A percentile compares a stretch with the other conserved stretches of the same genome.
phyloP scores from a whole-genome alignment of 805 yeast genomes.

The Metschnikowia hibisci region DNA sequence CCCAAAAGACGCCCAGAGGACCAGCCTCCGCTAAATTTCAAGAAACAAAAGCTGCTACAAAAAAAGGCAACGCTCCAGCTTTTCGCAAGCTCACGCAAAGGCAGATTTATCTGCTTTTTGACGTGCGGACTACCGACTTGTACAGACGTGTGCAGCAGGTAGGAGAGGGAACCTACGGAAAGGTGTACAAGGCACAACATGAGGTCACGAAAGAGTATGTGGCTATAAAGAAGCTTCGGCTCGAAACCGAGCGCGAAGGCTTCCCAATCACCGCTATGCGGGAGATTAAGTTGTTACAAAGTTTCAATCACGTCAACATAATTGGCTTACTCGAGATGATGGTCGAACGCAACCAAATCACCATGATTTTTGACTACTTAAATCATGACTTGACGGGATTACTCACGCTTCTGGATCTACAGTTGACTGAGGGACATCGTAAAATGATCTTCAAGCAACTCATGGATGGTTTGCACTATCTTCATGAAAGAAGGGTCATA shows the following conservation, averaged over 20 bases:
- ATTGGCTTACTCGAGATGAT: conserved; percentile 84
- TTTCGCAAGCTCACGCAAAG: conserved; percentile 19
- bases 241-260: conserved; percentile 89
- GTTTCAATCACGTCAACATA: conserved; percentile 76
- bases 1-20: neutral
- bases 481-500: conserved; percentile 64
- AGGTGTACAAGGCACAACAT: conserved; percentile 85
- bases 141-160: conserved; percentile 81
- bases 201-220: conserved; percentile 62
- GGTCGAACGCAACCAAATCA: conserved; percentile 71
- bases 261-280: conserved; percentile 94
- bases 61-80: neutral
- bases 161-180: conserved; percentile 99
- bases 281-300: conserved; percentile 81
- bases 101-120: conserved; percentile 34
- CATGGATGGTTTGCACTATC: conserved; percentile 62
- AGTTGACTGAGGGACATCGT: conserved; percentile 57
- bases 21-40: neutral
- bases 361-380: conserved; percentile 90
- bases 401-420: conserved; percentile 67
- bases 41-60: neutral
- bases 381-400: conserved; percentile 92
- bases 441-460: conserved; percentile 65
- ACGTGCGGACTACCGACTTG: conserved; percentile 30
- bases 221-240: conserved; percentile 81